phyloP scores from a whole-genome alignment of 805 yeast genomes.

The Ogataea methylovora region DNA sequence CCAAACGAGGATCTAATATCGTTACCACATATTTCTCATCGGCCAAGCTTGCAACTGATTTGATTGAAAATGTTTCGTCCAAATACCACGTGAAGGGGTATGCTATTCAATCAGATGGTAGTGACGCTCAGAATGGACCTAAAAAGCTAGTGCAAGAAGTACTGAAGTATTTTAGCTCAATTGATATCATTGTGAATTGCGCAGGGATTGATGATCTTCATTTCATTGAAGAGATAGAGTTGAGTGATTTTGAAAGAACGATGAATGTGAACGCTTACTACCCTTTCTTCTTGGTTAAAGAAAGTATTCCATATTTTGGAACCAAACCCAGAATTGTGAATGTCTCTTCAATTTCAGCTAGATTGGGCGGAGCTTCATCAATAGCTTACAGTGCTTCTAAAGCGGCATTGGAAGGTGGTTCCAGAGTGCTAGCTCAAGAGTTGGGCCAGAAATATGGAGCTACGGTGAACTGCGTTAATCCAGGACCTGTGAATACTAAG shows the following conservation, averaged over 20 bases:
- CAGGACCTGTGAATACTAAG: slow-evolving; percentile 10
- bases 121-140: too few relatives aligned
- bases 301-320: slow-evolving; percentile 6
- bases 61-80: slow-evolving; percentile 1
- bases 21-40: slow-evolving; percentile 5
- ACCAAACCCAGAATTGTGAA: slow-evolving; percentile 8
- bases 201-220: slow-evolving; percentile 11
- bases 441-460: slow-evolving; percentile 9
- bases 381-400: slow-evolving; percentile 9
- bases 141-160: slow-evolving; percentile 5
- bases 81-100: slow-evolving; percentile 3
- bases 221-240: slow-evolving; percentile 3
- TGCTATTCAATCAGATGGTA: too few relatives aligned
- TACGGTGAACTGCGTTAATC: slow-evolving; percentile 10
- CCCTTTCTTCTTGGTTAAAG: slow-evolving; percentile 6
- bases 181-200: slow-evolving; percentile 13
- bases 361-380: slow-evolving; percentile 4
- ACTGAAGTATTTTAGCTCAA: slow-evolving; percentile 2
- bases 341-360: slow-evolving; percentile 7
- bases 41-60: slow-evolving; percentile 3
- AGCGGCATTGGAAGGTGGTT: slow-evolving; percentile 10
- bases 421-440: slow-evolving; percentile 11
- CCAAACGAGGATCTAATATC: slow-evolving; percentile 10
- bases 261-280: slow-evolving; percentile 7
- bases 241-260: slow-evolving; percentile 3